Conservation (phyloP, 2,329 filamentous ascomycete species). For the Plenodomus biglobosus region DNA sequence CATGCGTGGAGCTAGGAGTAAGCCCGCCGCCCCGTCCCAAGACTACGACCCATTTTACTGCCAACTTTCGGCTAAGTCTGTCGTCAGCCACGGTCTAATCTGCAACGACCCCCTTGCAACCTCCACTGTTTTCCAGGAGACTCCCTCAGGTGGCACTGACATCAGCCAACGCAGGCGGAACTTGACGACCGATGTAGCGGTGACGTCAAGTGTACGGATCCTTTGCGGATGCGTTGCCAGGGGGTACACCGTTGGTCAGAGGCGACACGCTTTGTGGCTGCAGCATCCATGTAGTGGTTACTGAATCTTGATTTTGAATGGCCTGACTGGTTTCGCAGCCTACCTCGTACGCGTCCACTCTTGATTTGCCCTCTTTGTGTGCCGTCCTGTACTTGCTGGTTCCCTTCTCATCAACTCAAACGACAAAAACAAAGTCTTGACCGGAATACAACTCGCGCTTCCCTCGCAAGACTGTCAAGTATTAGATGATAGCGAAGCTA, state of each 20-base stretch:
- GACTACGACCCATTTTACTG: conserved; percentile 7
- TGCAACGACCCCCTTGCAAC: conserved; percentile 10
- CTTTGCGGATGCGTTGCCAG: neutral
- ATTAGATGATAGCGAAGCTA: conserved; percentile 21
- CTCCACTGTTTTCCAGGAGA: conserved; percentile 2
- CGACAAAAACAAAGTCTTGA: conserved; percentile 3
- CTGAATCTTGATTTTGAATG: conserved; percentile 44
- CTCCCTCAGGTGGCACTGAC: conserved; percentile 2
- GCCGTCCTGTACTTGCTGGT: conserved; percentile 4
- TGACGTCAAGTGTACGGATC: conserved; percentile 29
- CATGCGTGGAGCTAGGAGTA: conserved; percentile 15
- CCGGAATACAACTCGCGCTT: too few relatives aligned
- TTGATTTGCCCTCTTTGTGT: conserved; percentile 5
- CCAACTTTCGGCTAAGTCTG: conserved; percentile 23
- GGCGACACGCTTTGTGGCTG: conserved; percentile 16
- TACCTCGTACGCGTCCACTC: conserved; percentile 10
- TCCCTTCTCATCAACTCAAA: conserved; percentile 1
- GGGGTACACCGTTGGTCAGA: conserved; percentile 3
- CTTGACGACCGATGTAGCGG: neutral
- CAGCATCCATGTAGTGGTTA: conserved; percentile 19
- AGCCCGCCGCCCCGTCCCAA: conserved; percentile 8
- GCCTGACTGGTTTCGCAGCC: conserved; percentile 16
- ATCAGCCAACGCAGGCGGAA: conserved; percentile 1
- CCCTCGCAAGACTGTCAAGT: neutral
- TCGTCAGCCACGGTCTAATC: conserved; percentile 18